Evolutionary conservation across 306 rosid species (phyloP).

Genomic region (Cyclanthera cordifolia): DNA sequence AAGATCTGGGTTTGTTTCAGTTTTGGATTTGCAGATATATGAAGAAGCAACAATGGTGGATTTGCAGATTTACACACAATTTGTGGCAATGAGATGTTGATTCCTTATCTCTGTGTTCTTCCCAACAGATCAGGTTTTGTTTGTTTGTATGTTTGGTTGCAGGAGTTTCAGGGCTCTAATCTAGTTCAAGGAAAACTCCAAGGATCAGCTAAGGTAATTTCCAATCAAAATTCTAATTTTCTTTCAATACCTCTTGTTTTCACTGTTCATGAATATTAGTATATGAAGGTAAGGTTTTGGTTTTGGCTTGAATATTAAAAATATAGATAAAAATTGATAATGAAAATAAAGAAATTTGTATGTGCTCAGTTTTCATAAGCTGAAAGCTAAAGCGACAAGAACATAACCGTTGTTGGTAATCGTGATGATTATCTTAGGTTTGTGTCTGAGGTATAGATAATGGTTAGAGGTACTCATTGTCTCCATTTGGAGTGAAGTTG

Average conservation of each 20-base stretch:
- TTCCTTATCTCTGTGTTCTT: neutral
- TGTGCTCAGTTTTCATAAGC: too few species aligned
- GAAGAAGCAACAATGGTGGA: neutral
- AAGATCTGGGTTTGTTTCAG: neutral
- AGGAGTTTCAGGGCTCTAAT: neutral
- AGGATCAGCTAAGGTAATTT: neutral
- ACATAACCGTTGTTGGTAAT: too few species aligned
- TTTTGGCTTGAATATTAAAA: neutral
- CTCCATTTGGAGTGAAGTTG: too few species aligned
- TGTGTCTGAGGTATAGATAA: too few species aligned
- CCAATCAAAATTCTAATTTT: neutral
- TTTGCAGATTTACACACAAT: too few species aligned
- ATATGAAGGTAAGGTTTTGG: too few species aligned
- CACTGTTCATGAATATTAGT: neutral
- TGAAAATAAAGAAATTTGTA: too few species aligned
- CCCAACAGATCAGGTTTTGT: constrained; percentile 6
- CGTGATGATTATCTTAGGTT: too few species aligned
- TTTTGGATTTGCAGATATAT: constrained; percentile 1
- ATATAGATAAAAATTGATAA: neutral
- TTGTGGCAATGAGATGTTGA: neutral
- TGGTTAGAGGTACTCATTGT: too few species aligned
- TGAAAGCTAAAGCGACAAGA: too few species aligned
- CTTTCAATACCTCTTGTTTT: neutral
- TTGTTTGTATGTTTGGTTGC: constrained; percentile 8
- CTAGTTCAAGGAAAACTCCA: neutral